phyloP scores from a whole-genome alignment of 73 alveolate species.

The Tetrahymena borealis region DNA sequence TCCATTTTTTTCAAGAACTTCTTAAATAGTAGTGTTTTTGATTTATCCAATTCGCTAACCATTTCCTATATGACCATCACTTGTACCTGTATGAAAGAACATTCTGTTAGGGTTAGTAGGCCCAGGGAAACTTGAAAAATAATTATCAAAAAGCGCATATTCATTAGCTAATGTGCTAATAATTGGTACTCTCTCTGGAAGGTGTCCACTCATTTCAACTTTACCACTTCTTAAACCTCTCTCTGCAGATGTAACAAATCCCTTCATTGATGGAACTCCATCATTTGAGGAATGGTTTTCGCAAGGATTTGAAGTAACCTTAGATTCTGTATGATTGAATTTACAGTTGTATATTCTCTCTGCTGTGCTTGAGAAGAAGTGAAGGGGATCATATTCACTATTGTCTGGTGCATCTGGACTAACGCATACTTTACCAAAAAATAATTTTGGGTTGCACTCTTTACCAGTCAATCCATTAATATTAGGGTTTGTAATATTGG shows the following conservation, averaged over 20 bases:
- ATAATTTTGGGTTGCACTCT: background rate
- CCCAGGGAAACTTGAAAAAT: background rate
- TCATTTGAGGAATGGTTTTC: background rate
- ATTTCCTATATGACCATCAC: background rate
- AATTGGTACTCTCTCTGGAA: background rate
- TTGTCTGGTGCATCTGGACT: background rate
- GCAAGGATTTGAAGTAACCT: background rate
- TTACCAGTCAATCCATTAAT: background rate
- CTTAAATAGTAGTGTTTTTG: background rate
- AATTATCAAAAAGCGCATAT: background rate
- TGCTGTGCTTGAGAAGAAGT: background rate
- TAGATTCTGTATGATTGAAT: background rate
- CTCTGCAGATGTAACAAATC: background rate
- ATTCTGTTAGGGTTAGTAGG: background rate
- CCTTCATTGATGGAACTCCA: background rate
- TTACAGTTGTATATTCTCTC: background rate
- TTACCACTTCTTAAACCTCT: background rate
- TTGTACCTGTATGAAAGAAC: background rate
- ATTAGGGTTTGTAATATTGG: background rate
- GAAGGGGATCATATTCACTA: background rate
- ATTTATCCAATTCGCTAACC: background rate
- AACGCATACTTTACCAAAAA: background rate
- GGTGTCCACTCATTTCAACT: background rate
- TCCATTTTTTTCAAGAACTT: constrained; percentile 2
- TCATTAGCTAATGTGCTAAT: background rate